Evolutionary conservation across 163 green algal species (phyloP), one percentile per base, ranked within the genome.

Genomic region (Chlamydomonas reinhardtii): DNA sequence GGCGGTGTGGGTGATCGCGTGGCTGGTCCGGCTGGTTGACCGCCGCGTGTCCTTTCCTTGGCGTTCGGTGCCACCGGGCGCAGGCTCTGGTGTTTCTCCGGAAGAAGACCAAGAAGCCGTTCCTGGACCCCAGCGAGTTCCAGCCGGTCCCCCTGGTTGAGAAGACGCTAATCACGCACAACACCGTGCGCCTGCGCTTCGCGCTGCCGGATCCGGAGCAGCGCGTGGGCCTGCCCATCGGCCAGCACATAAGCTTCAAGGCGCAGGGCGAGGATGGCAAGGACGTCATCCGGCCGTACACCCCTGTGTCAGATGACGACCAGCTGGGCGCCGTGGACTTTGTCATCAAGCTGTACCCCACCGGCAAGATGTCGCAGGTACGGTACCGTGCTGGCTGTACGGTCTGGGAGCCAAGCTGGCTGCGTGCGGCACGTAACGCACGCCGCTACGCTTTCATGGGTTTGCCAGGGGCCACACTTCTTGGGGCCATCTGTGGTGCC

Each of bases 301-400:
- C 96, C 0, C 96, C 96, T 3, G 89, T 95, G 14, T 95, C 95
- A 0, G 94, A 96, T 68, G 92, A 95, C 73, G 91, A 95, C 37
- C 73, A 61, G 61, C 89, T 94, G 34, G 97, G 98, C 6, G 91
- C 92, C 48, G 96, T 99, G 0, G 97, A 99, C 68, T 99, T 99
- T 83, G 95, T 99, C 31, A 97, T 99, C 89, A 99, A 99, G 93
- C 78, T 99, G 4, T 99, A 99, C 79, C 92, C 93, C 48, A 56
- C 48, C 48, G 62, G 62, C 62, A 70, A 70, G 62, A 70, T 70
- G 62, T 70, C 62, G 12, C 62, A 70, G 62, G 48, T 56, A 56
- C 48, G 48, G 66, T 22, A n/a, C 66, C 3, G 39, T 56, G 9
- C 48, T 2, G 48, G 48, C 11, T 56, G 48, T 56, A 56, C 48